phyloP scores from a whole-genome alignment of 2,329 filamentous ascomycete species.

The Arthrobotrys megalospora region DNA sequence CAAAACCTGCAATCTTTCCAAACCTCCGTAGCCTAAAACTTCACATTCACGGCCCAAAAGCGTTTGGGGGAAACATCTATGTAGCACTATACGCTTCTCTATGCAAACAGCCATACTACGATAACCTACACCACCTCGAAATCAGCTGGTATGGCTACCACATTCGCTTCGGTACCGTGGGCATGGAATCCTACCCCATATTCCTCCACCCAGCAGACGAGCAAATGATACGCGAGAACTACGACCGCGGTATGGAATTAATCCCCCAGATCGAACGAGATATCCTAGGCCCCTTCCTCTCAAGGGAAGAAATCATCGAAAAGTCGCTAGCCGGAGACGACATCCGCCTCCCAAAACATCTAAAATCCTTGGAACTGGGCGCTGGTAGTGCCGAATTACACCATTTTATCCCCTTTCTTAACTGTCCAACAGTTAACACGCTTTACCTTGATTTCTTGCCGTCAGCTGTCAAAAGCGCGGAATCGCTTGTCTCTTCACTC shows the following conservation, averaged over 20 bases:
- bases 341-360: not conserved
- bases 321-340: not conserved
- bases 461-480: no score
- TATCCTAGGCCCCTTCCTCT: not conserved
- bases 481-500: not conserved
- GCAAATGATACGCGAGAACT: not conserved
- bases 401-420: not conserved
- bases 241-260: not conserved
- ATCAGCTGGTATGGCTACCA: constrained; percentile 1
- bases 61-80: not conserved
- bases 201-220: not conserved
- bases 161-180: not conserved
- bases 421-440: not conserved
- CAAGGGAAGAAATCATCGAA: not conserved
- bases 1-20: not conserved
- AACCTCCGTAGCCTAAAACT: not conserved
- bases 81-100: not conserved
- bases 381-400: not conserved
- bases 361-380: not conserved
- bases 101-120: not conserved
- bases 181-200: not conserved
- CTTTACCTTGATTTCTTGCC: not conserved
- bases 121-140: not conserved
- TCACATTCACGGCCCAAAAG: not conserved
- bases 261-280: not conserved